A percentile compares a stretch with the other conserved stretches of the same genome.
Evolutionary conservation across 805 yeast species (phyloP).

Genomic region (Metschnikowia koreensis): DNA sequence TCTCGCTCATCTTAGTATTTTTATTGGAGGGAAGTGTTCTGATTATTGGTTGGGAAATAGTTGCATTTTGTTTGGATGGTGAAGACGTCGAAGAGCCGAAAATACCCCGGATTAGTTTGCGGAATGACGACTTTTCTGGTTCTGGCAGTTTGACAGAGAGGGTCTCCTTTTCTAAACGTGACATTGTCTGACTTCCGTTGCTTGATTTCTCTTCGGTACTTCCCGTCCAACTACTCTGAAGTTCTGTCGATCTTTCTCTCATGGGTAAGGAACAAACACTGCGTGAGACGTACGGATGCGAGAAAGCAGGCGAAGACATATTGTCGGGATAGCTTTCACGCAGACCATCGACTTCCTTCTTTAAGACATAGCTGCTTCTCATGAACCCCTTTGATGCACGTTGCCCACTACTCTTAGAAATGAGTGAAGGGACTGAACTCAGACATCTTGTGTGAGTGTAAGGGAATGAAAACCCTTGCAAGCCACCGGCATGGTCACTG

Average conservation of each 20-base stretch:
- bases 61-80: not conserved
- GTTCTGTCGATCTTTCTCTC: too few relatives aligned
- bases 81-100: slow-evolving; percentile 11
- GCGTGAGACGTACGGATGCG: not conserved
- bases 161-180: too few relatives aligned
- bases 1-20: not conserved
- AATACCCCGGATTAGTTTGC: slow-evolving; percentile 10
- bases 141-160: slow-evolving; percentile 19
- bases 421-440: slow-evolving; percentile 18
- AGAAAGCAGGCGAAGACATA: slow-evolving; percentile 16
- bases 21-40: not conserved
- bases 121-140: slow-evolving; percentile 18
- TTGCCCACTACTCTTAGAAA: slow-evolving; percentile 8
- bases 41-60: slow-evolving; percentile 12
- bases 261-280: slow-evolving; percentile 8
- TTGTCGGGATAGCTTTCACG: slow-evolving; percentile 35
- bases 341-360: slow-evolving; percentile 35
- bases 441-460: slow-evolving; percentile 12
- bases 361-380: slow-evolving; percentile 42
- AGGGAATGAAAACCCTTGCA: slow-evolving; percentile 7
- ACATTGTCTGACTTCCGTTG: too few relatives aligned
- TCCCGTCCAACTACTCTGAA: too few relatives aligned
- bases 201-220: too few relatives aligned
- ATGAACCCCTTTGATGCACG: slow-evolving; percentile 44
- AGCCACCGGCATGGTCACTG: slow-evolving; percentile 9